Evolutionary conservation across 1,284 basidiomycete species (phyloP).

Genomic region (Mycocalia duriaeana): DNA sequence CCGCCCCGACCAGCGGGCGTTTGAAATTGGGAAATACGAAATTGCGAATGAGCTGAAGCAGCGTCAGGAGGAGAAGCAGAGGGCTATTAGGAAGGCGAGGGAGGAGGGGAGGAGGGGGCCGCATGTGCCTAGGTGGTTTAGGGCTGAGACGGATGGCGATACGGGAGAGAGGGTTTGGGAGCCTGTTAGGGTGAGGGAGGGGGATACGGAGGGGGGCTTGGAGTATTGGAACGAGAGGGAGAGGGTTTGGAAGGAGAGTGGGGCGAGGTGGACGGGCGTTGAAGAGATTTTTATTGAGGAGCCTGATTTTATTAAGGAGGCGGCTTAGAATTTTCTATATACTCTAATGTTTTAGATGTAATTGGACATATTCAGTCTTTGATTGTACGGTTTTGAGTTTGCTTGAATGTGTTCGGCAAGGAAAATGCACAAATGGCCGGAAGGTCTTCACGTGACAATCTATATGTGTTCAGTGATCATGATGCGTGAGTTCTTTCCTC

Average conservation of each 20-base stretch:
- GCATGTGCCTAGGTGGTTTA: slow-evolving; percentile 85
- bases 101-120: slow-evolving; percentile 72
- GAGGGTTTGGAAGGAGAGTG: slow-evolving; percentile 48
- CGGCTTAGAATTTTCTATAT: not conserved
- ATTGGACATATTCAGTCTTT: no score
- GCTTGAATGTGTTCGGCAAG: no score
- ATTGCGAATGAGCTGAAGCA: slow-evolving; percentile 85
- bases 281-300: slow-evolving; percentile 80
- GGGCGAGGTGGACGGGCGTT: slow-evolving; percentile 60
- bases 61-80: slow-evolving; percentile 85
- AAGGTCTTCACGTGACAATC: no score
- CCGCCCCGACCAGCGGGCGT: slow-evolving; percentile 92
- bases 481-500: no score
- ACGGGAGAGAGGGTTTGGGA: slow-evolving; percentile 85
- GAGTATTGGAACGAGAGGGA: slow-evolving; percentile 87
- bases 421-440: no score
- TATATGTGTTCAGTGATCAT: no score
- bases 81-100: slow-evolving; percentile 69
- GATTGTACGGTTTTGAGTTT: no score
- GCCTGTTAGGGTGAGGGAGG: slow-evolving; percentile 49
- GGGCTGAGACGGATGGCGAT: slow-evolving; percentile 72
- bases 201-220: slow-evolving; percentile 45
- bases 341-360: no score
- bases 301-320: slow-evolving; percentile 23
- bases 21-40: slow-evolving; percentile 90